A percentile compares a stretch with the other conserved stretches of the same genome.
Conservation (phyloP, 306 rosid genomes). For the Cicer bijugum region DNA sequence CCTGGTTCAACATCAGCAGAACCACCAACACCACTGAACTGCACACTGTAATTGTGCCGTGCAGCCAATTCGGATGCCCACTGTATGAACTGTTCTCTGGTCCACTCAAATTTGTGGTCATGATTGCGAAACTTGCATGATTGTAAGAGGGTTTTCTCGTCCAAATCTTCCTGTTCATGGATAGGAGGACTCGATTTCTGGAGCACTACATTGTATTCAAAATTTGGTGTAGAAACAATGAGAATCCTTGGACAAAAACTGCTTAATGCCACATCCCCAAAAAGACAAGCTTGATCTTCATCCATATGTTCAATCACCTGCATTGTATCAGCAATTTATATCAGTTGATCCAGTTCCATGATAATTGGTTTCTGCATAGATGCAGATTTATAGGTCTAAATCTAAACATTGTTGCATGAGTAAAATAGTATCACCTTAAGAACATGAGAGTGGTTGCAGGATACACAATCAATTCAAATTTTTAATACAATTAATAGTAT, state of each 20-base stretch:
- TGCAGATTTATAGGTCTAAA: conserved; percentile 9
- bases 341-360: conserved; percentile 29
- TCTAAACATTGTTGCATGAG: conserved; percentile 5
- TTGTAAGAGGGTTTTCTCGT: conserved; percentile 64
- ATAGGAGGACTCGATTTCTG: conserved; percentile 59
- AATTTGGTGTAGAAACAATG: conserved; percentile 93
- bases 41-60: conserved; percentile 74
- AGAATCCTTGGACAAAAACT: conserved; percentile 77
- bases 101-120: conserved; percentile 98
- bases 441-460: conserved; percentile 30
- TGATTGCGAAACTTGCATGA: conserved; percentile 85
- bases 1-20: conserved; percentile 82
- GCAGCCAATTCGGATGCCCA: conserved; percentile 84
- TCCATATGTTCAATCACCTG: conserved; percentile 98
- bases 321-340: conserved; percentile 28
- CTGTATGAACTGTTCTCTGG: conserved; percentile 73
- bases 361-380: conserved; percentile 12
- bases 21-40: conserved; percentile 93
- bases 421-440: conserved; percentile 26
- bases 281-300: conserved; percentile 84
- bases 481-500: not conserved
- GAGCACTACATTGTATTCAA: conserved; percentile 85
- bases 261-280: conserved; percentile 76
- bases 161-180: conserved; percentile 73
- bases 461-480: conserved; percentile 30